Conservation (phyloP, 768 basidiomycete genomes). For the Lentinus tigrinus region DNA sequence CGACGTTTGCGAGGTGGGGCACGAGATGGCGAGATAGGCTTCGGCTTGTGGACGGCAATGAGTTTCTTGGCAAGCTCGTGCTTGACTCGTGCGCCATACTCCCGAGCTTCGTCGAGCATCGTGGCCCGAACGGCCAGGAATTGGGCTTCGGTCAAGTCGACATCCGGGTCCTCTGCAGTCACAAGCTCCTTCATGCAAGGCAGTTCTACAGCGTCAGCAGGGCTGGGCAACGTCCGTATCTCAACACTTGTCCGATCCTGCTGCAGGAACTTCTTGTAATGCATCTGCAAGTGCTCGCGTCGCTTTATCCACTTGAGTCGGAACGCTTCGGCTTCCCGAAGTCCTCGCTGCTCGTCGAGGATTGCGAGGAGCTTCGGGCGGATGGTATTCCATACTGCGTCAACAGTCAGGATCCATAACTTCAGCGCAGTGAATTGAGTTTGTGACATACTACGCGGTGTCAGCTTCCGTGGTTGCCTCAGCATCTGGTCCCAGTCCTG, state of each 20-base stretch:
- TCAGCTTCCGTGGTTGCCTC: not conserved
- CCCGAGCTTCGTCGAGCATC: not conserved
- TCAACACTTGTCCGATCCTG: not conserved
- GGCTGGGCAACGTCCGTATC: constrained; percentile 2
- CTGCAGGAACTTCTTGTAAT: not conserved
- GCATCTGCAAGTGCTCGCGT: not conserved
- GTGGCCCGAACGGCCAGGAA: not conserved
- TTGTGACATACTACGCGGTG: not conserved
- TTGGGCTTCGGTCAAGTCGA: not conserved
- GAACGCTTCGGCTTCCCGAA: not conserved
- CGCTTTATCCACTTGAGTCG: not conserved
- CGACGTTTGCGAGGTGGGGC: not conserved
- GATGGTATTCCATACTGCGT: constrained; percentile 3
- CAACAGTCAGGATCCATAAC: not conserved
- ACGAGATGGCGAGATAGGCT: not conserved
- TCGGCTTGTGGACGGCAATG: not conserved
- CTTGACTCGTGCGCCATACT: not conserved
- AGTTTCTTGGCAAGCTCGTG: not conserved
- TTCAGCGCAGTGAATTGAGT: not conserved
- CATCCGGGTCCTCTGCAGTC: not conserved
- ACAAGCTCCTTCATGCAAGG: not conserved
- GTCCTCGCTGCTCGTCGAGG: not conserved
- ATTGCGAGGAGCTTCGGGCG: not conserved
- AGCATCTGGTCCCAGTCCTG: no score
- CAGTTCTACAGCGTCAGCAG: not conserved